Evolutionary conservation across 1,139 yeast genomes (phyloP).

Genomic region (Debaryomyces coudertii): DNA sequence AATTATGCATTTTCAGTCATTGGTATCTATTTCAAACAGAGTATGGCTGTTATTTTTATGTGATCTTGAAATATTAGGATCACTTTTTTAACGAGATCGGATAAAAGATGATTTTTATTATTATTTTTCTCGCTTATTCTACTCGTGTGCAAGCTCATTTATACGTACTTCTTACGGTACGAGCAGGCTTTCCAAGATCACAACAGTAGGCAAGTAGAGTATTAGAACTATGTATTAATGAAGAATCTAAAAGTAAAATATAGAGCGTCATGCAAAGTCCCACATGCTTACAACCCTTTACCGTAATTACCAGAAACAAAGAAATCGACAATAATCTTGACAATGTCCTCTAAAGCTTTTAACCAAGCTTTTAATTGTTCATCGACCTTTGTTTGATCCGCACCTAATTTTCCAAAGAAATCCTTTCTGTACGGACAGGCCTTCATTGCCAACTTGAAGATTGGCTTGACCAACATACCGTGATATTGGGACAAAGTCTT

Average conservation of each 20-base stretch:
- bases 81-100: background rate
- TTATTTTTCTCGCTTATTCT: background rate
- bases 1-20: background rate
- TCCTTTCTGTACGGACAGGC: slow-evolving; percentile 93
- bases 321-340: slow-evolving; percentile 71
- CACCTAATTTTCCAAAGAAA: slow-evolving; percentile 79
- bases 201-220: background rate
- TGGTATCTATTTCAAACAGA: background rate
- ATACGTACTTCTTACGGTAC: no score
- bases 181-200: background rate
- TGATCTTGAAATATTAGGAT: background rate
- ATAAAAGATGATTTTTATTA: background rate
- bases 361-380: slow-evolving; percentile 75
- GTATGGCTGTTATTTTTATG: background rate
- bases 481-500: slow-evolving; percentile 83
- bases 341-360: slow-evolving; percentile 73
- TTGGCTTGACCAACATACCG: slow-evolving; percentile 79
- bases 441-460: slow-evolving; percentile 92
- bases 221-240: background rate
- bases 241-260: background rate
- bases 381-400: slow-evolving; percentile 65
- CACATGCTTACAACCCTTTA: slow-evolving; percentile 65
- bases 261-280: background rate
- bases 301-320: slow-evolving; percentile 83
- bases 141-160: background rate